Percentiles rank a stretch among this genome's conserved stretches.
phyloP scores from a whole-genome alignment of 2,329 filamentous ascomycete species.

The Trichoderma semiorbis region DNA sequence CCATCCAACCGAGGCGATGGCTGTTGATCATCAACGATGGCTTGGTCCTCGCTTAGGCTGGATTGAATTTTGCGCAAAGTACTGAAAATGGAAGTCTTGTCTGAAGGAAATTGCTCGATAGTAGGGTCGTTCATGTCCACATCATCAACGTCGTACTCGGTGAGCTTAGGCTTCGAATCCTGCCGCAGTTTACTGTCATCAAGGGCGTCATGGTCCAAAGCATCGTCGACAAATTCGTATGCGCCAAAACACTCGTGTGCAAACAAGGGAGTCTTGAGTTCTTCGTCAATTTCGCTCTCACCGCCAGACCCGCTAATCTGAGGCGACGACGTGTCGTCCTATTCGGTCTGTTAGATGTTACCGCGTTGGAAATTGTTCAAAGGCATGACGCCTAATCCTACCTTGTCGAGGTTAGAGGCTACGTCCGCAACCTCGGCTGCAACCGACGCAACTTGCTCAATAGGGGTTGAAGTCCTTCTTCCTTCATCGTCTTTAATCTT shows the following conservation, averaged over 20 bases:
- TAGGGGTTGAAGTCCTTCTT: conserved; percentile 36
- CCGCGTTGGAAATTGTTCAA: background rate
- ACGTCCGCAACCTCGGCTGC: conserved; percentile 45
- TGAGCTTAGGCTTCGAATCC: conserved; percentile 20
- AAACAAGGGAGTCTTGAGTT: conserved; percentile 40
- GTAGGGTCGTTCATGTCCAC: conserved; percentile 46
- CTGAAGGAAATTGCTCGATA: conserved; percentile 47
- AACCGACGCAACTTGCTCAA: conserved; percentile 39
- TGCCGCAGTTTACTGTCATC: conserved; percentile 16
- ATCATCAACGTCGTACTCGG: conserved; percentile 14
- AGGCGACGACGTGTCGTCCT: conserved; percentile 20
- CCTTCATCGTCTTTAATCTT: background rate
- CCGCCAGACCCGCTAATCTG: conserved; percentile 14
- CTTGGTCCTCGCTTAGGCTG: conserved; percentile 39
- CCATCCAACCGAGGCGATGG: conserved; percentile 28
- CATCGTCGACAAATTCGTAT: conserved; percentile 35
- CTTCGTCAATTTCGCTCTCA: conserved; percentile 23
- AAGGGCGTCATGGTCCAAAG: conserved; percentile 29
- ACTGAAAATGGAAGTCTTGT: conserved; percentile 42
- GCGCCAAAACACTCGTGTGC: conserved; percentile 46
- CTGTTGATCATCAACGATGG: conserved; percentile 36
- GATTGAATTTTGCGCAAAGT: conserved; percentile 46
- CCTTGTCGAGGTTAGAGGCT: conserved; percentile 37
- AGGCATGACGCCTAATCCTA: conserved; percentile 16
- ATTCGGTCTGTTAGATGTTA: conserved; percentile 20